phyloP scores from a whole-genome alignment of 345 rosid genomes.

The Trapa incisa region DNA sequence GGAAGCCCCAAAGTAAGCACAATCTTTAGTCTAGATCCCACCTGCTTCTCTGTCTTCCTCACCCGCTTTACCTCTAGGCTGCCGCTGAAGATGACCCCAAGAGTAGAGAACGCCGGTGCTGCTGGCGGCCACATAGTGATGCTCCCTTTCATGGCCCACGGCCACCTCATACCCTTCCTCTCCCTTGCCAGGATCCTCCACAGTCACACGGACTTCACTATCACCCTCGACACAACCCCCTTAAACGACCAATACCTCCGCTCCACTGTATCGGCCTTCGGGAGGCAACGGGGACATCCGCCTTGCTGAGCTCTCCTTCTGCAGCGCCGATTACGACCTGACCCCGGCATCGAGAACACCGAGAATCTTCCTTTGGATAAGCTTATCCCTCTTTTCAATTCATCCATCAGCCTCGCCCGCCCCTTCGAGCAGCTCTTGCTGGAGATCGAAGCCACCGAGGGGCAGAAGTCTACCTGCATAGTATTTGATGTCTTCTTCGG shows the following conservation, averaged over 20 bases:
- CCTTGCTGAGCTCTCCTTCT: constrained; percentile 3
- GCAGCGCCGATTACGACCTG: constrained; percentile 3
- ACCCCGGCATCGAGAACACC: constrained; percentile 7
- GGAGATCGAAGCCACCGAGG: background rate
- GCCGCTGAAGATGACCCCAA: too few relatives aligned
- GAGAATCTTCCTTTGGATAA: constrained; percentile 5
- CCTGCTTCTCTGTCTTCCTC: too few relatives aligned
- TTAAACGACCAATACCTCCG: constrained; percentile 5
- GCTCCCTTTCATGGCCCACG: constrained; percentile 18
- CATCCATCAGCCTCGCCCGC: background rate
- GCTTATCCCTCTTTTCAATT: background rate
- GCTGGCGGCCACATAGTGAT: constrained; percentile 5
- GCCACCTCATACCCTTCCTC: constrained; percentile 20
- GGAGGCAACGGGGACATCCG: background rate
- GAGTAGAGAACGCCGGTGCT: too few relatives aligned
- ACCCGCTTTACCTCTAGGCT: too few relatives aligned
- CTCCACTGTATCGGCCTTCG: background rate
- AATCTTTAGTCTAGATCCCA: too few relatives aligned
- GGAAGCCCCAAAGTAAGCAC: too few relatives aligned
- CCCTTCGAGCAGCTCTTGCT: constrained; percentile 7
- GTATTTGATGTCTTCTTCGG: constrained; percentile 10
- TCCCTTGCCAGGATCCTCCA: constrained; percentile 2
- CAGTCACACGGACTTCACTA: background rate
- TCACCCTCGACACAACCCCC: constrained; percentile 10
- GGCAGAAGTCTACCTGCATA: constrained; percentile 8